A percentile compares a stretch with the other conserved stretches of the same genome.
Evolutionary conservation across 140 eudicot genomes (phyloP).

Genomic region (Senecio squalidus): DNA sequence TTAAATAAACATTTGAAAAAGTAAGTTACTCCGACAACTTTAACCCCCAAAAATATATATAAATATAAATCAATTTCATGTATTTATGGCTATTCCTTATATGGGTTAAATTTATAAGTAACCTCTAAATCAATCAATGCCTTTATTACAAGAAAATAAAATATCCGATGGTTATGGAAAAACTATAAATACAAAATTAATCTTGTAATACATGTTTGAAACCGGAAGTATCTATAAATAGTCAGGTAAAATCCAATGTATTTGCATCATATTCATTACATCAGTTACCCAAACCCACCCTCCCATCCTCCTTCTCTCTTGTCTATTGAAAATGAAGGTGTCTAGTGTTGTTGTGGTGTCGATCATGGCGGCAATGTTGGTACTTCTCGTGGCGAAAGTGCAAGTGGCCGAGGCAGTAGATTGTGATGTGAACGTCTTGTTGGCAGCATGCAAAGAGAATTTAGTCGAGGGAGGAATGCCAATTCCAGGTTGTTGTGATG

Average conservation of each 20-base stretch:
- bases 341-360: neutral
- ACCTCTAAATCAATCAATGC: too few relatives aligned
- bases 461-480: conserved; percentile 10
- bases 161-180: too few relatives aligned
- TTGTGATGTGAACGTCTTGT: neutral
- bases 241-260: neutral
- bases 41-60: too few relatives aligned
- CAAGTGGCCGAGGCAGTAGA: neutral
- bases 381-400: neutral
- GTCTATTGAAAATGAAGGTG: conserved; percentile 6
- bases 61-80: too few relatives aligned
- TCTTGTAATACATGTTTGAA: neutral
- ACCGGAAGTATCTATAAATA: conserved; percentile 3
- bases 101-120: too few relatives aligned
- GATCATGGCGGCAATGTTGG: neutral
- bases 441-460: neutral
- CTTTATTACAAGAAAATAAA: too few relatives aligned
- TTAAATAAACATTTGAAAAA: too few relatives aligned
- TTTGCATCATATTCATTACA: neutral
- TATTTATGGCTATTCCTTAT: too few relatives aligned
- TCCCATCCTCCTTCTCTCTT: neutral
- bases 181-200: neutral
- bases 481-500: neutral
- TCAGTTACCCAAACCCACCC: neutral
- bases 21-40: too few relatives aligned